Percentiles rank a stretch among this genome's conserved stretches.
These are phyloP conservation scores for Pogostemon cablin DNA, from an alignment of 257 asterid genomes.

Conservation along the genomic window DNA sequence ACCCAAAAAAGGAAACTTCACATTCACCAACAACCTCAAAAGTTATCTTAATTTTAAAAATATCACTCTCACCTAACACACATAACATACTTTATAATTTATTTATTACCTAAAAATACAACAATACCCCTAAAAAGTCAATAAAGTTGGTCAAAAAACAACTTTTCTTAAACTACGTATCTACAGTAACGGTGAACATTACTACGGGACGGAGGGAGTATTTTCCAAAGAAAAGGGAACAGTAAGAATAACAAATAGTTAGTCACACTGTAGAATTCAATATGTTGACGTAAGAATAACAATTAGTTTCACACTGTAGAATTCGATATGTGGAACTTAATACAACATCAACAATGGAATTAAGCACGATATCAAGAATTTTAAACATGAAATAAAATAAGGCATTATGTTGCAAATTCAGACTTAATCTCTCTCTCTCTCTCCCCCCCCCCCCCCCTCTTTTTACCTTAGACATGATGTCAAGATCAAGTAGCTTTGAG, in stretches of 20 bases:
- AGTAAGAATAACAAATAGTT: slow-evolving; percentile 14
- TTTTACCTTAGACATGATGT: slow-evolving; percentile 71
- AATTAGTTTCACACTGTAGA: slow-evolving; percentile 11
- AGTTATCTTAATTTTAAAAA: no score
- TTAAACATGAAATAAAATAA: slow-evolving; percentile 22
- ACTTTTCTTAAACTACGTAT: no score
- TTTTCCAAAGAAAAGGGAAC: neutral
- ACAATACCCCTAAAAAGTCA: no score
- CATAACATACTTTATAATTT: no score
- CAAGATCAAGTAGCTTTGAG: slow-evolving; percentile 65
- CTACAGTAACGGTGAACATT: no score
- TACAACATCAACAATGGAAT: slow-evolving; percentile 8
- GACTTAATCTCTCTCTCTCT: slow-evolving; percentile 7
- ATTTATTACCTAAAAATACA: no score
- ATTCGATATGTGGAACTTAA: slow-evolving; percentile 18
- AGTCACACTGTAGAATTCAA: slow-evolving; percentile 21
- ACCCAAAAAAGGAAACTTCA: no score
- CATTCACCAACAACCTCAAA: no score
- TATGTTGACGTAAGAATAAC: neutral
- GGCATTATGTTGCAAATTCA: neutral
- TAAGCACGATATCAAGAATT: slow-evolving; percentile 7
- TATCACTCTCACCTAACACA: no score
- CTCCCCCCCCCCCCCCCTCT: no score
- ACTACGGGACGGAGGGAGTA: no score
- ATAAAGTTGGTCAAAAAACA: no score